phyloP scores from a whole-genome alignment of 169 alveolate genomes.

The Toxoplasma gondii region DNA sequence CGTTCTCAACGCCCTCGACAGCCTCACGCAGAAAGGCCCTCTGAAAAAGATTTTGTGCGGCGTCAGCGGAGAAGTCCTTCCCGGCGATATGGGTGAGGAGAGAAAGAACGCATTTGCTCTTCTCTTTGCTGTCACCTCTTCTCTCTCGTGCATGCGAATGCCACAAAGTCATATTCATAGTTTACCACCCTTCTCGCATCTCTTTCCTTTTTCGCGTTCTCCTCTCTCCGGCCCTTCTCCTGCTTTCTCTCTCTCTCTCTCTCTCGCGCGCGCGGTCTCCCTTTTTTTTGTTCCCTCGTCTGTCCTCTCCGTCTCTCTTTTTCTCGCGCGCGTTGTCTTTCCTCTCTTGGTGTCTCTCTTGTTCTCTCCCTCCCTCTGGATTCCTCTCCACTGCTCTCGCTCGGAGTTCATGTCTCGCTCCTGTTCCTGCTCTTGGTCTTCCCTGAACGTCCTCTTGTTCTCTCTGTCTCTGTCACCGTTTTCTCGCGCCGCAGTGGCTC shows the following conservation, averaged over 20 bases:
- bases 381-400: no score
- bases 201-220: no score
- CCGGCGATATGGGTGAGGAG: conserved; percentile 72
- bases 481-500: conserved; percentile 73
- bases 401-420: no score
- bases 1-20: neutral
- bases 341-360: neutral
- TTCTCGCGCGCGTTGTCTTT: no score
- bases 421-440: neutral
- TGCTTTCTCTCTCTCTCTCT: no score
- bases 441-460: neutral
- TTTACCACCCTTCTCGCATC: neutral
- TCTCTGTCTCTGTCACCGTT: no score
- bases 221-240: no score
- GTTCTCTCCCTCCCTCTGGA: no score
- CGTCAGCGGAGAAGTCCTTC: conserved; percentile 56
- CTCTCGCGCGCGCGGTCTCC: no score
- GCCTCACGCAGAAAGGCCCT: neutral
- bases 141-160: neutral
- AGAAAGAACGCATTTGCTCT: neutral
- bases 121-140: neutral
- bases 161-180: no score
- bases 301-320: neutral
- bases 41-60: conserved; percentile 44
- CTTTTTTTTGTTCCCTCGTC: neutral